Conservation (phyloP, 2,329 filamentous ascomycete genomes). For the Byssoonygena ceratinophila region DNA sequence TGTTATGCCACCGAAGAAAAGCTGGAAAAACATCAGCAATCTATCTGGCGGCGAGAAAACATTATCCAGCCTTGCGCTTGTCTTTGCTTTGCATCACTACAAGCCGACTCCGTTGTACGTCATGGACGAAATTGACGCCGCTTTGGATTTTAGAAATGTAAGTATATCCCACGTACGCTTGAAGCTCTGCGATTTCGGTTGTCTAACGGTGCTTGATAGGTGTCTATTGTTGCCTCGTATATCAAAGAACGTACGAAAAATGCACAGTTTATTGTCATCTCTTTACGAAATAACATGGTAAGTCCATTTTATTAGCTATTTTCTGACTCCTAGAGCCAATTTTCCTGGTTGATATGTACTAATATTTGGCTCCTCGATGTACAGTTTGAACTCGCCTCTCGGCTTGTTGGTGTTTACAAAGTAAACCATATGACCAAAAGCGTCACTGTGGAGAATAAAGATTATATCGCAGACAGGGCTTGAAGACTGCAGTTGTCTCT, state of each 20-base stretch:
- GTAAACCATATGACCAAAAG: slow-evolving; percentile 98
- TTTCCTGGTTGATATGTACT: neutral
- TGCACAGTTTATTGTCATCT: slow-evolving; percentile 98
- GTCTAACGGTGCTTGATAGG: slow-evolving; percentile 40
- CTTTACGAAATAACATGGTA: slow-evolving; percentile 90
- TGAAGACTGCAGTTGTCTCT: slow-evolving; percentile 13
- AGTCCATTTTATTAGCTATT: slow-evolving; percentile 1
- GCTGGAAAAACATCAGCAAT: slow-evolving; percentile 98
- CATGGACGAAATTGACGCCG: slow-evolving; percentile 99
- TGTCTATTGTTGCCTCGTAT: slow-evolving; percentile 95
- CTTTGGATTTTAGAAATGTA: slow-evolving; percentile 93
- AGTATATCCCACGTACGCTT: slow-evolving; percentile 35
- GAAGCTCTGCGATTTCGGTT: neutral
- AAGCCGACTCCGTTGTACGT: slow-evolving; percentile 96
- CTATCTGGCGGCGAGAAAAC: slow-evolving; percentile 96
- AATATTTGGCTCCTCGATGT: neutral
- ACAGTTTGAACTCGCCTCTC: slow-evolving; percentile 81
- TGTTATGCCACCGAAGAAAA: slow-evolving; percentile 99
- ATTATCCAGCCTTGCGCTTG: slow-evolving; percentile 77
- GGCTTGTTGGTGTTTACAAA: slow-evolving; percentile 96
- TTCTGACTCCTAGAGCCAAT: neutral
- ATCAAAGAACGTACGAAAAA: slow-evolving; percentile 99
- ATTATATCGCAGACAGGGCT: slow-evolving; percentile 48
- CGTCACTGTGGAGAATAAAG: slow-evolving; percentile 74
- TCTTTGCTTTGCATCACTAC: slow-evolving; percentile 98